Percentiles rank a stretch among this genome's conserved stretches.
Evolutionary conservation across 768 basidiomycete genomes (phyloP).

Genomic region (Mycena pura): DNA sequence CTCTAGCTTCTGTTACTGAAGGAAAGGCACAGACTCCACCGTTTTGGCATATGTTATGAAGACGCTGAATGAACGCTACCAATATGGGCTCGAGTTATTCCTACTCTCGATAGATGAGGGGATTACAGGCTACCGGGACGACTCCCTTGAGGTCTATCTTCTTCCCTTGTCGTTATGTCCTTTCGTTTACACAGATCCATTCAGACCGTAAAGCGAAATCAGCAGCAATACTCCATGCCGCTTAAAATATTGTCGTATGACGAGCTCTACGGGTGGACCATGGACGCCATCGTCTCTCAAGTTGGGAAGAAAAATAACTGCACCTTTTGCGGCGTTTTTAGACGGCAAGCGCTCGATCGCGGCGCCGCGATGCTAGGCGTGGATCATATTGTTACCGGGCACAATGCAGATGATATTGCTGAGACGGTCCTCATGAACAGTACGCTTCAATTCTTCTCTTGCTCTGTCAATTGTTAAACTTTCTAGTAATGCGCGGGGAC

Average conservation of each 20-base stretch:
- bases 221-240: constrained; percentile 92
- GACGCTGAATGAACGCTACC: constrained; percentile 89
- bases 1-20: neutral
- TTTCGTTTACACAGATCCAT: neutral
- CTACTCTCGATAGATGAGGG: constrained; percentile 98
- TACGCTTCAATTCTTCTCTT: constrained; percentile 46
- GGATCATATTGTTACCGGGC: constrained; percentile 98
- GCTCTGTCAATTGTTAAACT: neutral
- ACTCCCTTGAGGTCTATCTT: constrained; percentile 79
- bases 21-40: constrained; percentile 78
- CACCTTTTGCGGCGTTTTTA: constrained; percentile 98
- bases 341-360: constrained; percentile 94
- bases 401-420: constrained; percentile 99
- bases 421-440: constrained; percentile 99
- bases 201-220: constrained; percentile 97
- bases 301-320: constrained; percentile 98
- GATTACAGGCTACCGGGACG: constrained; percentile 97
- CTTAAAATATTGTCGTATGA: constrained; percentile 96
- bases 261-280: constrained; percentile 98
- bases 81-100: constrained; percentile 90
- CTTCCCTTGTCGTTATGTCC: neutral
- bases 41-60: constrained; percentile 98
- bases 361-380: constrained; percentile 89
- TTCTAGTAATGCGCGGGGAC: constrained; percentile 94
- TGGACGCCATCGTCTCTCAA: constrained; percentile 95